phyloP scores from a whole-genome alignment of 2,329 filamentous ascomycete species.

The Dothideomycetes sp. region DNA sequence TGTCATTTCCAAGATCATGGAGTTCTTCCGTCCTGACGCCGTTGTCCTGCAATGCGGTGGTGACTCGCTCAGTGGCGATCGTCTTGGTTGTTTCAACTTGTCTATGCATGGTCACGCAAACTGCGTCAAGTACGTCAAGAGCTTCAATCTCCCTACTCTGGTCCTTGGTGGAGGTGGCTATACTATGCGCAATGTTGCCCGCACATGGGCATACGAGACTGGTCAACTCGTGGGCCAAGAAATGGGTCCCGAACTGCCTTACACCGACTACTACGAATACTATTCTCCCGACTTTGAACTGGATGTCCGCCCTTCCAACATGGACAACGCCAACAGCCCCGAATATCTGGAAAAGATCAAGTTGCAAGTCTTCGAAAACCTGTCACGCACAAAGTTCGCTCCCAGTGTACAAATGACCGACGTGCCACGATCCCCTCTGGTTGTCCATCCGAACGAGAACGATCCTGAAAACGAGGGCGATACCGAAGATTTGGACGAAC shows the following conservation, averaged over 20 bases:
- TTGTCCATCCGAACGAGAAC: constrained; percentile 14
- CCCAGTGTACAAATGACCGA: constrained; percentile 58
- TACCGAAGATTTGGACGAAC: constrained; percentile 51
- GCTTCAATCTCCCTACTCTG: constrained; percentile 55
- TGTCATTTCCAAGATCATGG: constrained; percentile 58
- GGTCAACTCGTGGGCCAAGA: constrained; percentile 76
- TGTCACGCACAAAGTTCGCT: constrained; percentile 50
- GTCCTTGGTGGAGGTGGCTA: constrained; percentile 61
- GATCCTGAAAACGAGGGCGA: constrained; percentile 30
- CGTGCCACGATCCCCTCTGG: constrained; percentile 48
- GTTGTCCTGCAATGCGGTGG: constrained; percentile 62
- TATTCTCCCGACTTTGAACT: constrained; percentile 62
- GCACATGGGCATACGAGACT: constrained; percentile 57
- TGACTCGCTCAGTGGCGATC: constrained; percentile 58
- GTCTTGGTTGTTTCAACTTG: constrained; percentile 60
- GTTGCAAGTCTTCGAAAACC: constrained; percentile 55
- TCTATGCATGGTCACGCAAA: constrained; percentile 63
- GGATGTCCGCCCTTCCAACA: constrained; percentile 60
- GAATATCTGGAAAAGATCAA: constrained; percentile 63
- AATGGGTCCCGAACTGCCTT: constrained; percentile 76
- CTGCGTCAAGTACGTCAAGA: constrained; percentile 60
- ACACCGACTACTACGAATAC: constrained; percentile 91
- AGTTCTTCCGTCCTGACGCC: constrained; percentile 57
- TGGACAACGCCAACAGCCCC: constrained; percentile 61
- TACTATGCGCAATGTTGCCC: constrained; percentile 57